Evolutionary conservation across 1,139 yeast genomes (phyloP).

Genomic region (Suhomyces bolitotheri): DNA sequence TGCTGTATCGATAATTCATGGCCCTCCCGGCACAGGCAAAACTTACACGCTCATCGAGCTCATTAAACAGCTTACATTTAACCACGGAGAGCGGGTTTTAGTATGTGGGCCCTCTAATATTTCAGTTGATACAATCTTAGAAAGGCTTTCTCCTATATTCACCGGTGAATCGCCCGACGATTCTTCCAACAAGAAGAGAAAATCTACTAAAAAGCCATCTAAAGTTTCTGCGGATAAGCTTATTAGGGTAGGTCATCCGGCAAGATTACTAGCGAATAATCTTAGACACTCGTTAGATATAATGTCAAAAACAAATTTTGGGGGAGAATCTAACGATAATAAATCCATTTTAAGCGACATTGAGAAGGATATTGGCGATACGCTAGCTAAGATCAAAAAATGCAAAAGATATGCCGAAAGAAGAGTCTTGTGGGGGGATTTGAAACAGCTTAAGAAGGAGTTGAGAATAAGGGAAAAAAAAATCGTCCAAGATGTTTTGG

Average conservation of each 20-base stretch:
- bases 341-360: conserved; percentile 69
- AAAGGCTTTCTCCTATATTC: conserved; percentile 57
- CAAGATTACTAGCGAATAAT: conserved; percentile 66
- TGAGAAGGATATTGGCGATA: conserved; percentile 65
- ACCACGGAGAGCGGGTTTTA: conserved; percentile 62
- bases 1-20: conserved; percentile 48
- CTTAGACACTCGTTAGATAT: conserved; percentile 77
- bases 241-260: conserved; percentile 91
- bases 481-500: conserved; percentile 58
- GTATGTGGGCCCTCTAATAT: conserved; percentile 96
- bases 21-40: conserved; percentile 56
- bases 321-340: conserved; percentile 44
- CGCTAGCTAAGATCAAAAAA: conserved; percentile 61
- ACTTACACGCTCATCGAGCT: conserved; percentile 87
- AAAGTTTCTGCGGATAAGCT: conserved; percentile 50
- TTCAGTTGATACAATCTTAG: conserved; percentile 90
- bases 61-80: conserved; percentile 66
- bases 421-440: conserved; percentile 64
- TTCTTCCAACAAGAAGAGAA: conserved; percentile 16
- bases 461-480: conserved; percentile 65
- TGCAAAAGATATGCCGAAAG: conserved; percentile 66
- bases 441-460: conserved; percentile 70
- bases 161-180: conserved; percentile 11
- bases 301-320: conserved; percentile 50
- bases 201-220: conserved; percentile 13